phyloP scores from a whole-genome alignment of 2,329 filamentous ascomycete genomes.

The Venturia aucupariae region DNA sequence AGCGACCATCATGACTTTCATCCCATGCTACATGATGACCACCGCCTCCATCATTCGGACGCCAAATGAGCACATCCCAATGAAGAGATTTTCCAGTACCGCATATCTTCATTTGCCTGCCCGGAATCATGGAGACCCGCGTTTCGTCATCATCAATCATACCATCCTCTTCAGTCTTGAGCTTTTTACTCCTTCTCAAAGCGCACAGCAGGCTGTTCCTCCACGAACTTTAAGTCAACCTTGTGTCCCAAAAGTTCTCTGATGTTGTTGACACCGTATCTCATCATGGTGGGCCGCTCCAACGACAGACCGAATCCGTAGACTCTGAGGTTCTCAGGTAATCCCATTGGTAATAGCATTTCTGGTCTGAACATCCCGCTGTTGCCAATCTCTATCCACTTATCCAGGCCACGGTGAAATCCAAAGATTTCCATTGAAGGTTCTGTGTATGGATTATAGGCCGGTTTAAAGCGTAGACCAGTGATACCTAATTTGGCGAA shows the following conservation, averaged over 20 bases:
- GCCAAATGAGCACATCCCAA: background rate
- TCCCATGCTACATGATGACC: background rate
- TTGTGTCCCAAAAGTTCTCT: slow-evolving; percentile 89
- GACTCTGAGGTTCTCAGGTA: slow-evolving; percentile 83
- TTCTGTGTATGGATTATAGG: slow-evolving; percentile 92
- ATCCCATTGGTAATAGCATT: slow-evolving; percentile 90
- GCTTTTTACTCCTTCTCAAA: slow-evolving; percentile 64
- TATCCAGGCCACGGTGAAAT: slow-evolving; percentile 79
- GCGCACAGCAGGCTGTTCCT: slow-evolving; percentile 82
- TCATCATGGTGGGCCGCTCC: slow-evolving; percentile 97
- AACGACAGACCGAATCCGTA: slow-evolving; percentile 90
- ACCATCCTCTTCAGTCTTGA: background rate
- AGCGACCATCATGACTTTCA: background rate
- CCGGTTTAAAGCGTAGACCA: slow-evolving; percentile 87
- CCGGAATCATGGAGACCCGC: background rate
- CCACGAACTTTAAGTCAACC: slow-evolving; percentile 87
- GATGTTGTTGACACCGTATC: slow-evolving; percentile 67
- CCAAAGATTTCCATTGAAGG: slow-evolving; percentile 98
- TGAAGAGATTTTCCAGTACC: background rate
- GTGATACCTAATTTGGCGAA: slow-evolving; percentile 92
- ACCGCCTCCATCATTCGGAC: background rate
- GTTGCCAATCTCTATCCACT: slow-evolving; percentile 96
- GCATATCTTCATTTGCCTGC: background rate
- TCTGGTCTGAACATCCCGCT: slow-evolving; percentile 98
- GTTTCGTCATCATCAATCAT: slow-evolving; percentile 1